phyloP scores from a whole-genome alignment of 257 asterid genomes.

The Vinca minor region DNA sequence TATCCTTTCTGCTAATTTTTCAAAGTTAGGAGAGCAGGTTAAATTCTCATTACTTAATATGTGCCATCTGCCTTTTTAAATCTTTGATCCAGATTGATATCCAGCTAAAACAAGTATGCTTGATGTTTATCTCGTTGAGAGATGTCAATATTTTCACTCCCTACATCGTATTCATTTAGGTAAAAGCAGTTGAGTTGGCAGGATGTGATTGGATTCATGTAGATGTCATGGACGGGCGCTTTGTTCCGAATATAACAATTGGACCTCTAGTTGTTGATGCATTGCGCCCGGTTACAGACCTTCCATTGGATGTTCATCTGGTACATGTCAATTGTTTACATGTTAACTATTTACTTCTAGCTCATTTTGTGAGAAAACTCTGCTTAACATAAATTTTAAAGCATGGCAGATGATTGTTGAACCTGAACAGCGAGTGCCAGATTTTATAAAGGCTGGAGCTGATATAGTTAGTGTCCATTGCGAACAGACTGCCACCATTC shows the following conservation, averaged over 20 bases:
- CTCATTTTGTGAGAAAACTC: slow-evolving; percentile 10
- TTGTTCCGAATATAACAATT: slow-evolving; percentile 94
- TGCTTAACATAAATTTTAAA: slow-evolving; percentile 25
- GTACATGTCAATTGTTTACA: slow-evolving; percentile 33
- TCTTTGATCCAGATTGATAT: background rate
- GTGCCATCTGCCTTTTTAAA: background rate
- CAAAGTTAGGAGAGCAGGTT: slow-evolving; percentile 98
- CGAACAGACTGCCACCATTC: slow-evolving; percentile 95
- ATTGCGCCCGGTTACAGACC: slow-evolving; percentile 91
- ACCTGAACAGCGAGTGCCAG: slow-evolving; percentile 97
- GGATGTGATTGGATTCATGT: slow-evolving; percentile 99
- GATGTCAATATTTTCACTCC: slow-evolving; percentile 10
- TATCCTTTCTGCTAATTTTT: slow-evolving; percentile 88
- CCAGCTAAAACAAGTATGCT: background rate
- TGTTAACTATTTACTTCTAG: slow-evolving; percentile 11
- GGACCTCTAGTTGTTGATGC: slow-evolving; percentile 95
- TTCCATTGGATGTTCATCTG: slow-evolving; percentile 98
- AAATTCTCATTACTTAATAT: slow-evolving; percentile 1
- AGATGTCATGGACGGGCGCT: slow-evolving; percentile 98
- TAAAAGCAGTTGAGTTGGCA: slow-evolving; percentile 94
- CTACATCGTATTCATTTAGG: slow-evolving; percentile 36
- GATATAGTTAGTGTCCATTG: slow-evolving; percentile 94
- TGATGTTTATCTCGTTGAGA: slow-evolving; percentile 1
- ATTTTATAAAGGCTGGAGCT: slow-evolving; percentile 98
- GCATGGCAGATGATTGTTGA: slow-evolving; percentile 92